A percentile compares a stretch with the other conserved stretches of the same genome.
Evolutionary conservation across 352 stramenopile genomes (phyloP).

Genomic region (Hyphochytrium catenoides): DNA sequence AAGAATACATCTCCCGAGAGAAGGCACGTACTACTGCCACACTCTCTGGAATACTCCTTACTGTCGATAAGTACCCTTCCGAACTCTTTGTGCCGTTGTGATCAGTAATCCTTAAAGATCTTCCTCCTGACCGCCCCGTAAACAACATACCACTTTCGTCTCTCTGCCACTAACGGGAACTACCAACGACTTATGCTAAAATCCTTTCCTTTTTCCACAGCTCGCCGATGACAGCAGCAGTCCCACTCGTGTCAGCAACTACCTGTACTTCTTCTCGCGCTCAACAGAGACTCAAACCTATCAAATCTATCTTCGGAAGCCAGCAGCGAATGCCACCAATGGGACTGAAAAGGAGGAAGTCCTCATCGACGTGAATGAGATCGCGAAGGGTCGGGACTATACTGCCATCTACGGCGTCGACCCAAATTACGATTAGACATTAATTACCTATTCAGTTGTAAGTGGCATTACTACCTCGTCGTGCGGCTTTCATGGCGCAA

Average conservation of each 20-base stretch:
- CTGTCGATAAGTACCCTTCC: no score
- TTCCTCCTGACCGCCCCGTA: no score
- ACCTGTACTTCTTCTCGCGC: slow-evolving; percentile 21
- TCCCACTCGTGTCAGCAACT: slow-evolving; percentile 10
- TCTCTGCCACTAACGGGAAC: no score
- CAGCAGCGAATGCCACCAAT: slow-evolving; percentile 18
- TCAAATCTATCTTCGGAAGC: no score
- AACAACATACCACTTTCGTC: no score
- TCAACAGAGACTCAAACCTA: slow-evolving; percentile 1
- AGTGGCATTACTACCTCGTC: no score
- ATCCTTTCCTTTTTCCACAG: slow-evolving; percentile 4
- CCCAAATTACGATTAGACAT: slow-evolving; percentile 60
- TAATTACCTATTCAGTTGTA: slow-evolving; percentile 86
- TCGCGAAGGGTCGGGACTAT: slow-evolving; percentile 58
- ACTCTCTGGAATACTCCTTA: no score
- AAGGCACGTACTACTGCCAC: no score
- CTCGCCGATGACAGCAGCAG: slow-evolving; percentile 18
- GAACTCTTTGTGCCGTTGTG: no score
- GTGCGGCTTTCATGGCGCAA: no score
- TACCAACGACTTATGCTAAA: no score
- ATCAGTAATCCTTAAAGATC: no score
- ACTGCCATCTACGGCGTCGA: slow-evolving; percentile 46
- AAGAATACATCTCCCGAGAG: slow-evolving; percentile 70
- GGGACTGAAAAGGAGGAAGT: slow-evolving; percentile 41
- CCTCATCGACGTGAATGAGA: slow-evolving; percentile 77